phyloP scores from a whole-genome alignment of 2,329 filamentous ascomycete genomes.

The Neonectria punicea region DNA sequence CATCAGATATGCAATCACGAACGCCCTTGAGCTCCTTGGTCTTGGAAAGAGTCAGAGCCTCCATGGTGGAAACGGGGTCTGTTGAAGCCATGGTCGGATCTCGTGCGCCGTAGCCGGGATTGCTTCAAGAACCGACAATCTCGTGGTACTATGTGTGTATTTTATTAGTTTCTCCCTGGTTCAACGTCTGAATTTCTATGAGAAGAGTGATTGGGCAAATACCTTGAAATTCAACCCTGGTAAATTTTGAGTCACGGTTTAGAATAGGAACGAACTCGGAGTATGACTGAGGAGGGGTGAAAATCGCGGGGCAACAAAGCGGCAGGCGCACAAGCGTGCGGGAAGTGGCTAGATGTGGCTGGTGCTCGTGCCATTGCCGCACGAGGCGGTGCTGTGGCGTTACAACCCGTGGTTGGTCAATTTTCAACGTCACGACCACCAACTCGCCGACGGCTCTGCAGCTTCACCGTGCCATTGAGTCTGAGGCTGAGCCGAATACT shows the following conservation, averaged over 20 bases:
- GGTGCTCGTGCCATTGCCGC: slow-evolving; percentile 20
- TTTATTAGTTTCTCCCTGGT: slow-evolving; percentile 19
- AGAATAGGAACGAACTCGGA: slow-evolving; percentile 25
- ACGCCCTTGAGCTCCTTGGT: slow-evolving; percentile 70
- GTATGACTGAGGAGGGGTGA: slow-evolving; percentile 46
- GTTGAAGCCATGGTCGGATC: slow-evolving; percentile 56
- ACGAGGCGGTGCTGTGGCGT: slow-evolving; percentile 43
- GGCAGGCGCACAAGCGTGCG: slow-evolving; percentile 18
- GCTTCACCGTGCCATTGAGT: slow-evolving; percentile 28
- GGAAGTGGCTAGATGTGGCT: slow-evolving; percentile 31
- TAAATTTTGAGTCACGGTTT: slow-evolving; percentile 48
- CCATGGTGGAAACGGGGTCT: slow-evolving; percentile 57
- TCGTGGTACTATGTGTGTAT: slow-evolving; percentile 6
- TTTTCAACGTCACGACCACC: slow-evolving; percentile 25
- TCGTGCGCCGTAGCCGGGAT: slow-evolving; percentile 27
- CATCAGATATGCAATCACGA: slow-evolving; percentile 41
- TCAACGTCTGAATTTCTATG: not conserved
- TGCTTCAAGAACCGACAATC: slow-evolving; percentile 38
- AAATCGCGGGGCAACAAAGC: slow-evolving; percentile 49
- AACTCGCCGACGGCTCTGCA: slow-evolving; percentile 18
- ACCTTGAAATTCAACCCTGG: slow-evolving; percentile 39
- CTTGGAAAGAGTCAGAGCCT: slow-evolving; percentile 64
- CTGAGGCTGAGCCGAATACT: not conserved
- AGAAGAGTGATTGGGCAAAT: slow-evolving; percentile 4
- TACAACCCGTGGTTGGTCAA: slow-evolving; percentile 14